Evolutionary conservation across 148 eudicot genomes (phyloP), one percentile per base, ranked within the genome.

Genomic region (Cornus suecica): DNA sequence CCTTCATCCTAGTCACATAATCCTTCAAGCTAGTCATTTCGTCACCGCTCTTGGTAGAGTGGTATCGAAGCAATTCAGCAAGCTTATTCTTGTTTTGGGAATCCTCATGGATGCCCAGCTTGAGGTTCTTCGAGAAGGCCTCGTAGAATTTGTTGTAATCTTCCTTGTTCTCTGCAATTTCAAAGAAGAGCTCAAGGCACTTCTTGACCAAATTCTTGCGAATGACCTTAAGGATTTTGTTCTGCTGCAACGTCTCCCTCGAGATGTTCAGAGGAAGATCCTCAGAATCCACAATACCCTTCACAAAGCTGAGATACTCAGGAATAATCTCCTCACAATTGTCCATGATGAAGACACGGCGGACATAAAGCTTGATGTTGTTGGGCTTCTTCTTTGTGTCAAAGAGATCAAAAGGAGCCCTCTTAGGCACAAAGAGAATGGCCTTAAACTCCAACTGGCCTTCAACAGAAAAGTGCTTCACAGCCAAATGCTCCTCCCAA

Each of bases 371-470:
- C 88, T 92, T 92, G 75, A 92, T 88, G 89, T 92, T 91, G 86
- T 90, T 92, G 22, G 88, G 90, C 82, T 92, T 92, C 88, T 90
- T 92, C 89, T 51, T 85, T 2, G 87, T 90, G 86, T 92, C 97
- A 70, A 92, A 92, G 71, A 92, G 90, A 65, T 90, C 97, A 34
- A 92, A 92, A 2, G 97, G 94, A 23, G 97, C 97, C 79, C 97
- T 90, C 83, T 92, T 92, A 0, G 97, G 97, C 56, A 92, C 90
- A 86, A 92, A 92, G 73, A 92, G 90, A 51, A 90, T 64, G 28
- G 97, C 97, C 86, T 90, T 92, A 78, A 92, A 92, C 87, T 92
- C 97, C 31, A 92, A 76, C 84, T 92, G 94, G 27, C 94, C 97
- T 87, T 90, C 97, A 63, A 92, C 97, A 6, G 97, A 92, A 76